Conservation (phyloP, 768 basidiomycete species). For the Amanita polypyramis region DNA sequence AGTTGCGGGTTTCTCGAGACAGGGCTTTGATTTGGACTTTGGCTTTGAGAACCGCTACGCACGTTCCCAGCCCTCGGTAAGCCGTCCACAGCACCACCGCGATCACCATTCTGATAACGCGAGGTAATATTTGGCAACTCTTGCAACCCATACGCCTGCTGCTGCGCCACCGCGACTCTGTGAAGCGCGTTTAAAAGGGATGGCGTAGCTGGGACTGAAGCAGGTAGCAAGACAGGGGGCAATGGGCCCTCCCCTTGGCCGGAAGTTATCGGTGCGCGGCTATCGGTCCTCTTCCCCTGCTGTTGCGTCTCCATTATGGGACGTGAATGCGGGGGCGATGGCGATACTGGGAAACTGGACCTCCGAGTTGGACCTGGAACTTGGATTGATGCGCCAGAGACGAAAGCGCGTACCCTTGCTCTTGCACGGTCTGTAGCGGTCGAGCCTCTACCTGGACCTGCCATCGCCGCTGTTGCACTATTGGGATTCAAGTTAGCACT, state of each 20-base stretch:
- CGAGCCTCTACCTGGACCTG: neutral
- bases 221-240: neutral
- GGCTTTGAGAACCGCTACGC: neutral
- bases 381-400: neutral
- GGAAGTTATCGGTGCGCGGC: neutral
- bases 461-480: neutral
- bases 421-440: slow-evolving; percentile 6
- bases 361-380: neutral
- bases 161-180: slow-evolving; percentile 45
- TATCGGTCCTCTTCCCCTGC: neutral
- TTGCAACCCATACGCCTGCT: slow-evolving; percentile 28
- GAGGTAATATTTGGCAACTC: slow-evolving; percentile 9
- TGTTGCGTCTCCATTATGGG: neutral
- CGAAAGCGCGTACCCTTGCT: slow-evolving; percentile 6
- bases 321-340: slow-evolving; percentile 11
- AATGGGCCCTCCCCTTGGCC: slow-evolving; percentile 13
- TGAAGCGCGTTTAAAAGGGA: slow-evolving; percentile 57
- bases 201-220: slow-evolving; percentile 48
- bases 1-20: no score
- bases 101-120: slow-evolving; percentile 9
- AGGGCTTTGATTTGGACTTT: no score
- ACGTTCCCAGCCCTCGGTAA: slow-evolving; percentile 9
- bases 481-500: neutral
- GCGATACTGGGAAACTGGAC: slow-evolving; percentile 7
- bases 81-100: slow-evolving; percentile 5